Base-by-base conservation (phyloP, 768 basidiomycete genomes). In the Coprinellus aureogranulatus region DNA sequence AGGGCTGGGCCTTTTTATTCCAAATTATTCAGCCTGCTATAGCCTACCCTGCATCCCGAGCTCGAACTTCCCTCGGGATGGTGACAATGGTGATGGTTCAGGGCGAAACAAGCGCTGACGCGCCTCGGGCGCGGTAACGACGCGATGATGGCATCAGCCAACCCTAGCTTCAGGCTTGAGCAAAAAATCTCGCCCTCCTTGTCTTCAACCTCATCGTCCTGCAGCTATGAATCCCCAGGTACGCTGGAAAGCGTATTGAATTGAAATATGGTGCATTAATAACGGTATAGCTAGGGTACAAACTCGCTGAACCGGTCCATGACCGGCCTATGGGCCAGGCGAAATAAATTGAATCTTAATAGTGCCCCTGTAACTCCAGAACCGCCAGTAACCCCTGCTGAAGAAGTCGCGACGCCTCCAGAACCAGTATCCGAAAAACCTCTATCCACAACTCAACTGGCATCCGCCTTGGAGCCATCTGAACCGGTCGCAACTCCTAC, bases 221-320 rank as follows among this genome's bases (percentile, higher is more conserved):
- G 3, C 18, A 16, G 9, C 27, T 5, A 52, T 52, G 50, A 30
- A 52, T 37, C 16, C 31, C 2, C 50, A 52, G 23, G 50, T 52
- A 37, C 11, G 50, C 31, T 16, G 14, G 40, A 27, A 53, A 57
- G 28, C 50, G 39, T 6, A 6, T 14, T 14, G 34, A 34, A 34
- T 34, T 11, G 25, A 55, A 28, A 23, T 41, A 45, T 53, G 6
- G 57, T 46, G 26, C 57, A 58, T 58, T 52, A 48, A 80, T 70
- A 62, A 72, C 69, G 68, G 69, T 67, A 68, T 75, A 87, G 86
- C 72, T 67, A 90, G 88, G 85, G 82, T 54, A 79, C 87, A 57
- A 92, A 92, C 74, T 70, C 81, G 18, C 76, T 92, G 64, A 92
- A 92, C 71, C 77, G 80, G 55, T 89, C 88, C 23, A 89, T 90